Percentiles rank a stretch among this genome's conserved stretches.
These are phyloP conservation scores for Dothideomycetes sp. DNA, from an alignment of 2,329 filamentous ascomycete genomes.

Conservation along the genomic window DNA sequence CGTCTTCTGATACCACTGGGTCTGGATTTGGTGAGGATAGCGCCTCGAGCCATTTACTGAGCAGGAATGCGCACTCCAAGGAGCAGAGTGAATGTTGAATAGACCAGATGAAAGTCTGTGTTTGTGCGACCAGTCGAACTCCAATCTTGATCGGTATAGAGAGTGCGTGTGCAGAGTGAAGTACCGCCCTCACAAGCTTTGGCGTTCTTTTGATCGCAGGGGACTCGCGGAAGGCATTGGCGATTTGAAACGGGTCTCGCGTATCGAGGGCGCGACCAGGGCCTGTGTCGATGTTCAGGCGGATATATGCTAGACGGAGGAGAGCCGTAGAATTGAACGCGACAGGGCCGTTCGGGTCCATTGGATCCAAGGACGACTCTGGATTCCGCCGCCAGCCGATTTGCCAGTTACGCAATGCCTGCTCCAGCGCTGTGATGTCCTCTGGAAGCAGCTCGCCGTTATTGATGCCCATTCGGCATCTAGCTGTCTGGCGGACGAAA, in stretches of 20 bases:
- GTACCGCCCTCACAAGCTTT: slow-evolving; percentile 36
- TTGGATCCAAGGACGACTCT: slow-evolving; percentile 24
- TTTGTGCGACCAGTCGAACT: slow-evolving; percentile 43
- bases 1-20: slow-evolving; percentile 26
- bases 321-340: slow-evolving; percentile 35
- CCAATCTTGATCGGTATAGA: slow-evolving; percentile 46
- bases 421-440: slow-evolving; percentile 31
- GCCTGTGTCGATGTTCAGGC: slow-evolving; percentile 35
- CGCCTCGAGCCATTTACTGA: slow-evolving; percentile 41
- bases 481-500: slow-evolving; percentile 46
- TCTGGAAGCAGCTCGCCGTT: slow-evolving; percentile 21
- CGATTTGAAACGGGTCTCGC: slow-evolving; percentile 30
- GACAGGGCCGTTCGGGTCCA: slow-evolving; percentile 25
- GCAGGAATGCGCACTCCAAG: slow-evolving; percentile 43
- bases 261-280: slow-evolving; percentile 33
- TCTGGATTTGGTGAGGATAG: slow-evolving; percentile 21
- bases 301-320: slow-evolving; percentile 35
- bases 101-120: slow-evolving; percentile 47
- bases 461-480: slow-evolving; percentile 21
- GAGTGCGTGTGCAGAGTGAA: slow-evolving; percentile 44
- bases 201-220: slow-evolving; percentile 37
- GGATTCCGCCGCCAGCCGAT: slow-evolving; percentile 24
- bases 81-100: slow-evolving; percentile 45
- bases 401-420: slow-evolving; percentile 25
- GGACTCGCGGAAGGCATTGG: slow-evolving; percentile 25